phyloP scores from a whole-genome alignment of 108 stramenopile genomes.

The Conticribra guillardii region DNA sequence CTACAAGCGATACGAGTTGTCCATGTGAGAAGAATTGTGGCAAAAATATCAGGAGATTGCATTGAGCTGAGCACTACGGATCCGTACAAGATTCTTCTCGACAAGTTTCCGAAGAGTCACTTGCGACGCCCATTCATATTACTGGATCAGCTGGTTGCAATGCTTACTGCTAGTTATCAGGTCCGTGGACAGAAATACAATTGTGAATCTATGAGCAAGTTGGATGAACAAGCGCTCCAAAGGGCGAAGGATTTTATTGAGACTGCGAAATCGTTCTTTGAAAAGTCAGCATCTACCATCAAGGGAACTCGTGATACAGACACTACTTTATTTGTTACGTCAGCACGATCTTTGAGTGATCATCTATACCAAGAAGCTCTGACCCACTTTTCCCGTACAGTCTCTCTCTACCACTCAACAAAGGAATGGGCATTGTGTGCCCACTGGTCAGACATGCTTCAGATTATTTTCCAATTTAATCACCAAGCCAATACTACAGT shows the following conservation, averaged over 20 bases:
- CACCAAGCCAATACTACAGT: not conserved
- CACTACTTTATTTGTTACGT: conserved; percentile 30
- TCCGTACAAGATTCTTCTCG: conserved; percentile 30
- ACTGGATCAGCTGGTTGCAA: conserved; percentile 42
- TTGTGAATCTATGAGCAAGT: not conserved
- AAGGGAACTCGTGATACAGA: not conserved
- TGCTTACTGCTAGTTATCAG: conserved; percentile 22
- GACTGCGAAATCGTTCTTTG: conserved; percentile 18
- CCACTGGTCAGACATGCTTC: conserved; percentile 36
- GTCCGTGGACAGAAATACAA: conserved; percentile 13
- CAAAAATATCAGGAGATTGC: not conserved
- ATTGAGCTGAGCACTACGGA: no score
- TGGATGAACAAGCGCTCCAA: conserved; percentile 20
- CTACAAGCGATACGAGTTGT: conserved; percentile 35
- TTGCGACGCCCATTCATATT: conserved; percentile 24
- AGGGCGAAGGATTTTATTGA: conserved; percentile 27
- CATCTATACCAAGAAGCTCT: conserved; percentile 28
- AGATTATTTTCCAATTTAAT: conserved; percentile 10
- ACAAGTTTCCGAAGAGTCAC: conserved; percentile 23
- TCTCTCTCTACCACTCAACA: conserved; percentile 40
- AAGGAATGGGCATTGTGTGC: conserved; percentile 25
- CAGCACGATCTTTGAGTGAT: conserved; percentile 6
- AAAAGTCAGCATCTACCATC: conserved; percentile 8
- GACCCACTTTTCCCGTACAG: conserved; percentile 24
- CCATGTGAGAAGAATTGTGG: conserved; percentile 23